Conservation (phyloP, 2,329 filamentous ascomycete species). For the Leptographium galeiforme region DNA sequence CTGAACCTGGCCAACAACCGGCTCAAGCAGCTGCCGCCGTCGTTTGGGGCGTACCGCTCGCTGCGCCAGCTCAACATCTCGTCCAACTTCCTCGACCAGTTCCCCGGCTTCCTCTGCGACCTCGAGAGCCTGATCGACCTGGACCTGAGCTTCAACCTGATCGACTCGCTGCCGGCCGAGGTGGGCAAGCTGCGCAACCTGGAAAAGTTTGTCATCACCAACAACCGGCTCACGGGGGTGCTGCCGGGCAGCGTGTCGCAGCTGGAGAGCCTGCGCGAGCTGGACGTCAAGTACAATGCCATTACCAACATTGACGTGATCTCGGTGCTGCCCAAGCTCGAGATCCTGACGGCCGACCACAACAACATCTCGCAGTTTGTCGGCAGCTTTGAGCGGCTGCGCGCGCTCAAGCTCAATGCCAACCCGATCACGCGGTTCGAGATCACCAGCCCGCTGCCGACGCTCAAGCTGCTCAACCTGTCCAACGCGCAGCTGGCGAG, state of each 20-base stretch:
- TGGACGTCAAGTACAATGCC: slow-evolving; percentile 88
- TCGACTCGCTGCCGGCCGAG: slow-evolving; percentile 59
- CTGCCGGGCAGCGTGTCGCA: slow-evolving; percentile 61
- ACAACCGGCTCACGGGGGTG: slow-evolving; percentile 70
- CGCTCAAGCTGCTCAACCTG: slow-evolving; percentile 74
- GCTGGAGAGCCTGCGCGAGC: slow-evolving; percentile 69
- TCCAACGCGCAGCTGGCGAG: slow-evolving; percentile 84
- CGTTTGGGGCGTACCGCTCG: slow-evolving; percentile 68
- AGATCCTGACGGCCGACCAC: slow-evolving; percentile 81
- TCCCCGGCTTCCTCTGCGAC: slow-evolving; percentile 74
- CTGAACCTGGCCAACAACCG: slow-evolving; percentile 91
- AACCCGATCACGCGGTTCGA: slow-evolving; percentile 94
- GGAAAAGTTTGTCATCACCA: slow-evolving; percentile 87
- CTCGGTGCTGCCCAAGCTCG: slow-evolving; percentile 69
- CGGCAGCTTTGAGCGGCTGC: slow-evolving; percentile 73
- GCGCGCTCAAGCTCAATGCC: slow-evolving; percentile 78
- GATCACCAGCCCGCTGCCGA: slow-evolving; percentile 61
- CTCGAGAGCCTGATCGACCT: slow-evolving; percentile 77
- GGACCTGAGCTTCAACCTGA: slow-evolving; percentile 93
- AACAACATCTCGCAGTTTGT: slow-evolving; percentile 85
- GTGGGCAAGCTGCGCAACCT: slow-evolving; percentile 68
- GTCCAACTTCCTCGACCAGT: slow-evolving; percentile 78
- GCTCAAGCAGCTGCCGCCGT: slow-evolving; percentile 61
- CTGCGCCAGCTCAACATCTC: slow-evolving; percentile 81
- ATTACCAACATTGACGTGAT: slow-evolving; percentile 83